Evolutionary conservation across 805 yeast genomes (phyloP), one percentile per base, ranked within the genome.

Genomic region (Yarrowia sp.): DNA sequence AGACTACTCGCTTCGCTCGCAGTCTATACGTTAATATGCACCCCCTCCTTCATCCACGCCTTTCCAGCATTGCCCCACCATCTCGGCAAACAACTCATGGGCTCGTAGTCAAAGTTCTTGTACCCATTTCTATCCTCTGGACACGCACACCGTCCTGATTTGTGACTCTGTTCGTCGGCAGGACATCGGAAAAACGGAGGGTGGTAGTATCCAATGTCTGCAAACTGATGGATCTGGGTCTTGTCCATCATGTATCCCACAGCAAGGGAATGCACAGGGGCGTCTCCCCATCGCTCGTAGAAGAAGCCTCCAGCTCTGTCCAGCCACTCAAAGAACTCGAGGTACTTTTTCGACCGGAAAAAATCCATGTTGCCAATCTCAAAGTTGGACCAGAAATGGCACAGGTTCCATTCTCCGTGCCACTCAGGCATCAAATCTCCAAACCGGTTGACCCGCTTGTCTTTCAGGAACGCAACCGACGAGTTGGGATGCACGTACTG

Each of bases 221-320:
- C 87, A 77, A 92, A 90, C 80, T 89, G 91, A 75, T 88, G 89
- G 50, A 92, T 78, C 75, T 91, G 89, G 16, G 81, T 76, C 67
- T 80, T 83, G 71, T 87, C 85, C 71, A 90, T 78, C 53, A 90
- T 76, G 52, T 90, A 76, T 0, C 89, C 76, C 0, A 85, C 87
- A 0, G 87, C 97, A 38, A 91, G 80, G 0, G 94, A 82, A 76
- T 92, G 97, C 15, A 92, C 90, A 0, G 97, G 97, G 0, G 97
- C 97, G 79, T 92, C 97, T 15, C 97, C 97, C 97, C 97, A 92
- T 70, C 97, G 80, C 78, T 92, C 97, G 79, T 92, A 92, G 81
- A 89, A 92, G 76, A 92, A 89, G 3, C 96, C 96, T 70, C 96
- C 93, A 1, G 87, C 80, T 53, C 80, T 78, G 75, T 91, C 95